Evolutionary conservation across 1,284 basidiomycete genomes (phyloP).

Genomic region (Malassezia vespertilionis): DNA sequence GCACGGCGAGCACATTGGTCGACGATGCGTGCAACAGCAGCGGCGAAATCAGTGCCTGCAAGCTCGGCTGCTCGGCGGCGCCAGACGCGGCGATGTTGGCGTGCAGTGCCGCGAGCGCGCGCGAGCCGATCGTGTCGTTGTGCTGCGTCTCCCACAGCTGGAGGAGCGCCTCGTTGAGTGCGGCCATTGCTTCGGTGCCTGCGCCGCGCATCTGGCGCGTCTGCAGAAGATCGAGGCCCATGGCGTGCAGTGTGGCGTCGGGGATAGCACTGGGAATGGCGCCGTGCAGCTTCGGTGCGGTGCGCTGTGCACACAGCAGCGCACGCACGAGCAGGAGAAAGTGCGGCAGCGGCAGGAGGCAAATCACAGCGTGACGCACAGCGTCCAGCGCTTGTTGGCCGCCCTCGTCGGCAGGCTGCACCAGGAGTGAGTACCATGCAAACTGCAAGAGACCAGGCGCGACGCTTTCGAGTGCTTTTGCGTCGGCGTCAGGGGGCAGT

Average conservation of each 20-base stretch:
- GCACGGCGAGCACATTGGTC: conserved; percentile 18
- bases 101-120: conserved; percentile 29
- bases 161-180: conserved; percentile 7
- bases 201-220: background rate
- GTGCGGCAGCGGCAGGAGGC: conserved; percentile 24
- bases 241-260: background rate
- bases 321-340: conserved; percentile 21
- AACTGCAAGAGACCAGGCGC: background rate
- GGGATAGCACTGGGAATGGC: background rate
- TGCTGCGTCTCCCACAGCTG: background rate
- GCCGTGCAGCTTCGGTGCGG: conserved; percentile 21
- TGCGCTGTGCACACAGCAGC: conserved; percentile 20
- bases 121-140: conserved; percentile 16
- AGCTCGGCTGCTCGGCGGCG: conserved; percentile 4
- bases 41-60: conserved; percentile 23
- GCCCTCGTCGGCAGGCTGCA: conserved; percentile 2
- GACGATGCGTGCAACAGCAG: conserved; percentile 17
- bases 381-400: conserved; percentile 5
- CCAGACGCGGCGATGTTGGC: conserved; percentile 21
- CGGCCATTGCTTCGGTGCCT: background rate
- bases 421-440: conserved; percentile 8
- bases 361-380: conserved; percentile 26
- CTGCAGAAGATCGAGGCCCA: conserved; percentile 1
- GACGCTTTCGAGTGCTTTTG: too few relatives aligned
- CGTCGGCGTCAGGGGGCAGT: conserved; percentile 8